A percentile compares a stretch with the other conserved stretches of the same genome.
Conservation (phyloP, 805 yeast species). For the Candida sphagnicola region DNA sequence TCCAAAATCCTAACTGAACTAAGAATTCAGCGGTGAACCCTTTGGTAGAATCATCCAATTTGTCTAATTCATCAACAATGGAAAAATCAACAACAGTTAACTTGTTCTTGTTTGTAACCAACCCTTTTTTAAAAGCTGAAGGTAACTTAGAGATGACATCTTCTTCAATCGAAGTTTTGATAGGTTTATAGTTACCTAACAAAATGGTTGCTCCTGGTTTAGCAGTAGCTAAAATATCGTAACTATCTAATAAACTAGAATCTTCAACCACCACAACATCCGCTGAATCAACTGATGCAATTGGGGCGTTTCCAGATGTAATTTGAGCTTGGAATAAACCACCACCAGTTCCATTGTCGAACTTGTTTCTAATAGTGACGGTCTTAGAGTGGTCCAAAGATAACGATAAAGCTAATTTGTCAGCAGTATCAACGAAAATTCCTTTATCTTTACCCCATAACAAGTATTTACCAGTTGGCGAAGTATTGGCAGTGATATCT, state of each 20-base stretch:
- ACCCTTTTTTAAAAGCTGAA: slow-evolving; percentile 44
- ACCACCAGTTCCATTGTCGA: slow-evolving; percentile 67
- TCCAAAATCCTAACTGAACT: slow-evolving; percentile 79
- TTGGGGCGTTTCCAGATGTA: slow-evolving; percentile 20
- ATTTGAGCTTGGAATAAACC: slow-evolving; percentile 75
- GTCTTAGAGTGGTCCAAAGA: slow-evolving; percentile 55
- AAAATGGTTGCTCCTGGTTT: slow-evolving; percentile 55
- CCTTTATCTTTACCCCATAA: slow-evolving; percentile 72
- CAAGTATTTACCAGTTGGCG: slow-evolving; percentile 44
- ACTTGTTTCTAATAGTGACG: slow-evolving; percentile 58
- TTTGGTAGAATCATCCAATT: slow-evolving; percentile 48
- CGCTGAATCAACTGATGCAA: slow-evolving; percentile 48
- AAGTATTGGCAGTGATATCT: slow-evolving; percentile 32
- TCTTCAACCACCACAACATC: slow-evolving; percentile 65
- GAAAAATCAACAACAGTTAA: slow-evolving; percentile 60
- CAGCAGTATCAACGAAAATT: slow-evolving; percentile 50
- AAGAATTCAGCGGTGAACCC: slow-evolving; percentile 76
- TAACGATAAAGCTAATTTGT: slow-evolving; percentile 63
- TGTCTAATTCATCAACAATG: slow-evolving; percentile 58
- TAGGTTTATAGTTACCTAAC: slow-evolving; percentile 34
- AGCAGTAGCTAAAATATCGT: slow-evolving; percentile 62
- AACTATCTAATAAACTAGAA: slow-evolving; percentile 46
- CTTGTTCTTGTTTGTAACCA: slow-evolving; percentile 49
- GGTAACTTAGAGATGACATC: slow-evolving; percentile 55
- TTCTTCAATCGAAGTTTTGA: slow-evolving; percentile 37